Percentiles rank a stretch among this genome's conserved stretches.
phyloP scores from a whole-genome alignment of 2,329 filamentous ascomycete species.

The Penicillium sp. region DNA sequence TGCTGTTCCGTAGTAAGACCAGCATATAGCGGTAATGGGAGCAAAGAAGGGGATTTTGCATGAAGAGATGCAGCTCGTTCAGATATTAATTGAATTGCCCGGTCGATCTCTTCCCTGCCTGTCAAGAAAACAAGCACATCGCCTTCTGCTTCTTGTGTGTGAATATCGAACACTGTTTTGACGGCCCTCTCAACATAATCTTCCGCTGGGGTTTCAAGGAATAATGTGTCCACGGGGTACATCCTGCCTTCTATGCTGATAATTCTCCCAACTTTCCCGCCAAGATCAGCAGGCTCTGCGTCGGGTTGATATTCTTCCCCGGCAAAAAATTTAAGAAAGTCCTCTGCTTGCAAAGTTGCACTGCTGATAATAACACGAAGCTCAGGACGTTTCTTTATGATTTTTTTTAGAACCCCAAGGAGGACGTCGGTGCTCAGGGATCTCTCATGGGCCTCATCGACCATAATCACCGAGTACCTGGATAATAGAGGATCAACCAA shows the following conservation, averaged over 20 bases:
- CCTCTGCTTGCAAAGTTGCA: constrained; percentile 86
- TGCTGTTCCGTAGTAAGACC: constrained; percentile 88
- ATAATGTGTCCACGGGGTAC: constrained; percentile 85
- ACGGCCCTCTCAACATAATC: constrained; percentile 84
- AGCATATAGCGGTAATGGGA: constrained; percentile 80
- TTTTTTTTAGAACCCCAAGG: constrained; percentile 87
- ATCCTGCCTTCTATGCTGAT: constrained; percentile 84
- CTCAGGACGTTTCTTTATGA: constrained; percentile 74
- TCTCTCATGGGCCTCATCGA: constrained; percentile 94
- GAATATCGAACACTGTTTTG: constrained; percentile 82
- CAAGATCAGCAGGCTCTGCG: constrained; percentile 33
- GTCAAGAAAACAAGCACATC: constrained; percentile 92
- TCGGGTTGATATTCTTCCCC: constrained; percentile 43
- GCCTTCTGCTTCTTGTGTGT: constrained; percentile 74
- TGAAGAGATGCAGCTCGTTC: constrained; percentile 67
- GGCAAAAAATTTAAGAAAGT: constrained; percentile 77
- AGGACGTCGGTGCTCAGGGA: constrained; percentile 91
- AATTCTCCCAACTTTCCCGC: constrained; percentile 59
- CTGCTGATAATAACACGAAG: constrained; percentile 88
- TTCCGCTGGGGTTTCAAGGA: constrained; percentile 73
- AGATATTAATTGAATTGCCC: constrained; percentile 72
- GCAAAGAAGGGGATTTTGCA: constrained; percentile 58
- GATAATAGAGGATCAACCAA: constrained; percentile 88
- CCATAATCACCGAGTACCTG: constrained; percentile 93
- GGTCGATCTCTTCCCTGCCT: constrained; percentile 89